Evolutionary conservation across 164 flowering plant species (phyloP).

Genomic region (Annona squamosa): DNA sequence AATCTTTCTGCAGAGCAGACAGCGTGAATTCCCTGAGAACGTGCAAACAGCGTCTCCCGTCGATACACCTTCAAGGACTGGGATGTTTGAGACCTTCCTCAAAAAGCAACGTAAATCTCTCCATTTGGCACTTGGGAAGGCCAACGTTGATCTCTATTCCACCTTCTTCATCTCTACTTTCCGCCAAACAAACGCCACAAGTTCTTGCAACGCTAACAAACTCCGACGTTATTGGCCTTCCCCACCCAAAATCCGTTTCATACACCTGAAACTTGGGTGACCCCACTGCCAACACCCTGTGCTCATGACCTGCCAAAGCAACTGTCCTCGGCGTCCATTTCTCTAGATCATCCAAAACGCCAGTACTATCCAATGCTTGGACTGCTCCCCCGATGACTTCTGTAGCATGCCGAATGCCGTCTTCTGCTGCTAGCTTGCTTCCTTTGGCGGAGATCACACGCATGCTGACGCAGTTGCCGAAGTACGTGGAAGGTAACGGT

Average conservation of each 20-base stretch:
- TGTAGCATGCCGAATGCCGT: conserved; percentile 18
- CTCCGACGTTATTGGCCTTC: conserved; percentile 30
- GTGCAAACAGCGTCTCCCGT: neutral
- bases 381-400: conserved; percentile 20
- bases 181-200: conserved; percentile 23
- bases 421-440: conserved; percentile 12
- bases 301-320: neutral
- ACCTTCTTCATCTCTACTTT: conserved; percentile 18
- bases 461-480: conserved; percentile 25
- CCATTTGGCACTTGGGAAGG: conserved; percentile 19
- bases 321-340: neutral
- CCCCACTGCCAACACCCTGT: conserved; percentile 18
- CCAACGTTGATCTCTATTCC: conserved; percentile 23
- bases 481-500: conserved; percentile 16
- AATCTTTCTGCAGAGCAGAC: no score
- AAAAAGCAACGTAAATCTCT: conserved; percentile 23
- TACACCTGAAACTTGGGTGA: conserved; percentile 34
- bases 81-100: conserved; percentile 4
- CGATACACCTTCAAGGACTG: neutral
- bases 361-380: conserved; percentile 1
- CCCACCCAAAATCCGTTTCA: conserved; percentile 41
- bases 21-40: no score
- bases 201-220: conserved; percentile 16
- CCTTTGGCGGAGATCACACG: neutral
- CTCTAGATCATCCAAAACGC: conserved; percentile 3